These are phyloP conservation scores for Ogataea methylovora DNA, from an alignment of 805 yeast genomes.

Conservation along the genomic window DNA sequence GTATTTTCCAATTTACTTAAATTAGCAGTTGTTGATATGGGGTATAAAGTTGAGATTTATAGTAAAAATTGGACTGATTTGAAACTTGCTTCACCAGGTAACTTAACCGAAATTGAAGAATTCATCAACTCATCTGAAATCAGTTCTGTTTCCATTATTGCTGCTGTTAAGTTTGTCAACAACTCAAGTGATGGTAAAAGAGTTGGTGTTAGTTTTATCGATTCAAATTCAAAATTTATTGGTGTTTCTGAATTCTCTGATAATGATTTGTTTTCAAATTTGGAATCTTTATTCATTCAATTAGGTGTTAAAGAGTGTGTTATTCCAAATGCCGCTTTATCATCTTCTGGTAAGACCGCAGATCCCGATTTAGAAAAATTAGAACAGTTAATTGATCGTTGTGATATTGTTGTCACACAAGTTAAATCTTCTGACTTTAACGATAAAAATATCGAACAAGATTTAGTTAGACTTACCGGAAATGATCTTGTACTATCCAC, in stretches of 20 bases:
- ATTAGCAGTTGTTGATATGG: conserved; percentile 60
- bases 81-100: conserved; percentile 82
- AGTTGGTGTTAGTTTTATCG: conserved; percentile 76
- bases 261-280: conserved; percentile 77
- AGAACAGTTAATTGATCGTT: conserved; percentile 65
- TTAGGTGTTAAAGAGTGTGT: conserved; percentile 83
- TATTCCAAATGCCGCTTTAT: conserved; percentile 36
- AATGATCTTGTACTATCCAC: conserved; percentile 48
- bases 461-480: conserved; percentile 62
- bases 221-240: conserved; percentile 56
- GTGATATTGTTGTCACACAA: conserved; percentile 65
- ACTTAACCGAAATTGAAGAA: conserved; percentile 70
- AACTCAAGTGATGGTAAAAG: conserved; percentile 36
- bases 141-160: conserved; percentile 36
- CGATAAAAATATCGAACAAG: conserved; percentile 67
- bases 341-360: conserved; percentile 17
- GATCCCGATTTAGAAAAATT: conserved; percentile 60
- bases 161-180: conserved; percentile 38
- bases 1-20: conserved; percentile 61
- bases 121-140: conserved; percentile 40
- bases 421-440: conserved; percentile 50
- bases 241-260: conserved; percentile 79
- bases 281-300: conserved; percentile 83
- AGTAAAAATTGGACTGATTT: conserved; percentile 53
- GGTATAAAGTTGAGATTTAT: conserved; percentile 76